Evolutionary conservation across 805 yeast species (phyloP), one percentile per base, ranked within the genome.

Genomic region (Candida vartiovaarae): DNA sequence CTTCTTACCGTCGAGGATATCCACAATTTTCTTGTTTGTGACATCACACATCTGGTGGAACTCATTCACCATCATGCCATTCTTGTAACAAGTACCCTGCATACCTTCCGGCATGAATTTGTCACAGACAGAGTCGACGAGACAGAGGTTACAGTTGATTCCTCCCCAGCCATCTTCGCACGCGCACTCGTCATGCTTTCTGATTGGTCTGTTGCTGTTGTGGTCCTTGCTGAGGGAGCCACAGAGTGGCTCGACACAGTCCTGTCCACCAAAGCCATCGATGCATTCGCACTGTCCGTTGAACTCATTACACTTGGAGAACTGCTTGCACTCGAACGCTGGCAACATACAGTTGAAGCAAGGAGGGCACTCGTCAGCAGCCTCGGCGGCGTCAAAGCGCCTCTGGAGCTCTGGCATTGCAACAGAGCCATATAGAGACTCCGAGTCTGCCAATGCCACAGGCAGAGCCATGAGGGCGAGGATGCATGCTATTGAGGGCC

Each of bases 341-440:
- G 97, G 95, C 9, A 89, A 71, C 72, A 88, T 84, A 68, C 99
- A 93, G 64, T 93, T 91, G 75, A 93, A 93, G 57, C 97, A 86
- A 0, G 95, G 95, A 0, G 95, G 95, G 56, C 95, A 86, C 40
- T 74, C 69, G 8, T 70, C 56, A 10, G 36, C 51, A 11, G 40
- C 28, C 20, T 28, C 44, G 11, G 39, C 39, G 15, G 20, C 42
- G 3, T 31, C 44, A 4, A 28, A 28, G 30, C 30, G 30, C 30
- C 30, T 28, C 30, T 28, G 30, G 30, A 28, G 30, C 30, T 6
- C 9, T 7, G 30, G 30, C 8, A 28, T 9, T 2, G 45, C 30
- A 8, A 41, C 30, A 4, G 52, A 31, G 20, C 41, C 49, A 35
- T 48, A 48, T 2, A 50, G 48, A 6, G 50, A 42, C 24, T 28